A percentile compares a stretch with the other conserved stretches of the same genome.
Conservation (phyloP, 2,329 filamentous ascomycete genomes). For the Cladophialophora chaetospira region DNA sequence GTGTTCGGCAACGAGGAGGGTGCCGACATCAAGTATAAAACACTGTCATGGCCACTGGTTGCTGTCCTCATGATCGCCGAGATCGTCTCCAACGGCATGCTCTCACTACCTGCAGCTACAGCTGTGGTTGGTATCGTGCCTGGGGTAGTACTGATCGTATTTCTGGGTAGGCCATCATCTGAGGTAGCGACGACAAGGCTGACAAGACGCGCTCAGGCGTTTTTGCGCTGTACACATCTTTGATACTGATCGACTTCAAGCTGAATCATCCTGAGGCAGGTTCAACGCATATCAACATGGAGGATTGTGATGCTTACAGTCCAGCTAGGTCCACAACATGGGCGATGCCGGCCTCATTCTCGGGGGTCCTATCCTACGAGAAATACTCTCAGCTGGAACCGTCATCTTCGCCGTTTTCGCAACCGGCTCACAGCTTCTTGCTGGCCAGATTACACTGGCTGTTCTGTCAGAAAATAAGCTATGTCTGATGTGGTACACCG, state of each 20-base stretch:
- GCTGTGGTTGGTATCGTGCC: constrained; percentile 57
- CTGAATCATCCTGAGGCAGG: constrained; percentile 55
- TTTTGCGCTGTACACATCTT: constrained; percentile 56
- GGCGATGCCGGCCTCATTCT: constrained; percentile 59
- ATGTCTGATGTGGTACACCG: constrained; percentile 54
- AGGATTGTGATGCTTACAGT: too few relatives aligned
- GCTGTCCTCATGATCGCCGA: constrained; percentile 59
- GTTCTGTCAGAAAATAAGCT: constrained; percentile 50
- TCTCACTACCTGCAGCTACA: constrained; percentile 55
- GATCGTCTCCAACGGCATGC: constrained; percentile 58
- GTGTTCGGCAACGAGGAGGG: constrained; percentile 46
- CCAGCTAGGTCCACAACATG: constrained; percentile 61
- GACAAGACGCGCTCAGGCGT: constrained; percentile 27
- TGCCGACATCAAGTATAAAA: constrained; percentile 56
- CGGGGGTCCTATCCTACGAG: constrained; percentile 56
- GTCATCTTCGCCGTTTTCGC: constrained; percentile 56
- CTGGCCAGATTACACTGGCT: constrained; percentile 54
- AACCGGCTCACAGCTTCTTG: constrained; percentile 54
- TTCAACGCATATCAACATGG: too few relatives aligned
- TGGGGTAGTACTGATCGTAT: constrained; percentile 54
- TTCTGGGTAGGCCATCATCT: constrained; percentile 42
- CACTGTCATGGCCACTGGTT: constrained; percentile 55
- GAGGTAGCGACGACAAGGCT: not conserved
- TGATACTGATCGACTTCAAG: constrained; percentile 56
- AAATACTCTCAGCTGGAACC: constrained; percentile 53